A percentile compares a stretch with the other conserved stretches of the same genome.
These are phyloP conservation scores for Cladophialophora exuberans DNA, from an alignment of 2,329 filamentous ascomycete species.

Conservation along the genomic window DNA sequence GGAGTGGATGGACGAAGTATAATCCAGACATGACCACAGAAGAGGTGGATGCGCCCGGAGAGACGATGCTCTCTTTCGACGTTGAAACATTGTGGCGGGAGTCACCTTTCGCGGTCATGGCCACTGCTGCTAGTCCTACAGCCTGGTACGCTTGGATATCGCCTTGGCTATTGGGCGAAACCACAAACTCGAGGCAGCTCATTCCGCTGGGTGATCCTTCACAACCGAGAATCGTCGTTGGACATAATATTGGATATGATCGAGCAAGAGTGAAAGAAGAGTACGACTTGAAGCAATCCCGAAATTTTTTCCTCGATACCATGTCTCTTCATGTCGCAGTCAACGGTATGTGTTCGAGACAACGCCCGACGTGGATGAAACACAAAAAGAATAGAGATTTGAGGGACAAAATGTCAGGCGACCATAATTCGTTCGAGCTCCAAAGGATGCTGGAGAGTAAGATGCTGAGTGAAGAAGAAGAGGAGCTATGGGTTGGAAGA, in stretches of 20 bases:
- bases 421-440: slow-evolving; percentile 72
- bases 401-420: slow-evolving; percentile 74
- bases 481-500: slow-evolving; percentile 91
- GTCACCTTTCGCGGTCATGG: slow-evolving; percentile 92
- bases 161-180: slow-evolving; percentile 88
- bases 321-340: slow-evolving; percentile 98
- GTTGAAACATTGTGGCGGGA: slow-evolving; percentile 97
- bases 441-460: slow-evolving; percentile 70
- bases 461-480: slow-evolving; percentile 76
- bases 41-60: slow-evolving; percentile 74
- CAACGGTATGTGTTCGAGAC: slow-evolving; percentile 97
- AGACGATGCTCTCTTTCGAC: slow-evolving; percentile 85
- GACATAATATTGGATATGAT: slow-evolving; percentile 96
- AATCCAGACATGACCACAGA: slow-evolving; percentile 72
- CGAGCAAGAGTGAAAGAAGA: slow-evolving; percentile 86
- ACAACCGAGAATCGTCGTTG: slow-evolving; percentile 77
- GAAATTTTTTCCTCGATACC: slow-evolving; percentile 88
- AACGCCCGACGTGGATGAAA: slow-evolving; percentile 96
- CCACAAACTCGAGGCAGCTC: slow-evolving; percentile 74
- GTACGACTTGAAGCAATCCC: slow-evolving; percentile 79
- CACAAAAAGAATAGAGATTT: slow-evolving; percentile 88
- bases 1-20: slow-evolving; percentile 96
- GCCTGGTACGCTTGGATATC: slow-evolving; percentile 98
- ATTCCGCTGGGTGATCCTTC: slow-evolving; percentile 81
- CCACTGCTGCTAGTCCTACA: slow-evolving; percentile 84